Conservation (phyloP, 2,329 filamentous ascomycete genomes). For the Hypoxylon sp. region DNA sequence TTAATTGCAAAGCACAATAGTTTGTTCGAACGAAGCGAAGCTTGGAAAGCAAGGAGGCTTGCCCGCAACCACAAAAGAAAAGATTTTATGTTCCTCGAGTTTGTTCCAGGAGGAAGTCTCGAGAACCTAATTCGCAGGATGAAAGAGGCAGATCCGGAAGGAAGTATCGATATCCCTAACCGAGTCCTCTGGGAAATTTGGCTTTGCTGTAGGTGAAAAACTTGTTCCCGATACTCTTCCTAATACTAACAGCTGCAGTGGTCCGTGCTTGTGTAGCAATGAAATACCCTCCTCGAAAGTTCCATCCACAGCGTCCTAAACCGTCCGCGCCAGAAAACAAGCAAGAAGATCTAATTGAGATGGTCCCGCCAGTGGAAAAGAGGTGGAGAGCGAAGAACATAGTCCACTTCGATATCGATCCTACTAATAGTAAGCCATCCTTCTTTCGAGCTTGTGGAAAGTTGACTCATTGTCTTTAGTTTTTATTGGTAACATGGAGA, state of each 20-base stretch:
- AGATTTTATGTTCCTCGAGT: slow-evolving; percentile 37
- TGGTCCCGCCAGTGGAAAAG: slow-evolving; percentile 17
- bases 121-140: slow-evolving; percentile 18
- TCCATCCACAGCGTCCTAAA: slow-evolving; percentile 32
- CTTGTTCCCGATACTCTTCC: background rate
- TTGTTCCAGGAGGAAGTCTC: slow-evolving; percentile 25
- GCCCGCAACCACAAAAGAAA: background rate
- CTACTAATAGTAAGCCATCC: slow-evolving; percentile 44
- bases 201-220: slow-evolving; percentile 41
- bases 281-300: slow-evolving; percentile 43
- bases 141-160: background rate
- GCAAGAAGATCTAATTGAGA: slow-evolving; percentile 34
- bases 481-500: slow-evolving; percentile 37
- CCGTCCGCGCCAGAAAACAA: background rate
- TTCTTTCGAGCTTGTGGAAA: background rate
- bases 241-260: slow-evolving; percentile 27
- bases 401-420: slow-evolving; percentile 50
- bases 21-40: background rate
- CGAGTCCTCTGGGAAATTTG: slow-evolving; percentile 40
- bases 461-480: slow-evolving; percentile 36
- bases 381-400: slow-evolving; percentile 44
- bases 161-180: slow-evolving; percentile 10
- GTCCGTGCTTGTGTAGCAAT: slow-evolving; percentile 36
- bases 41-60: background rate
- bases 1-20: background rate